A percentile compares a stretch with the other conserved stretches of the same genome.
Conservation (phyloP, 148 eudicot genomes). For the Vaccinium corymbosum region DNA sequence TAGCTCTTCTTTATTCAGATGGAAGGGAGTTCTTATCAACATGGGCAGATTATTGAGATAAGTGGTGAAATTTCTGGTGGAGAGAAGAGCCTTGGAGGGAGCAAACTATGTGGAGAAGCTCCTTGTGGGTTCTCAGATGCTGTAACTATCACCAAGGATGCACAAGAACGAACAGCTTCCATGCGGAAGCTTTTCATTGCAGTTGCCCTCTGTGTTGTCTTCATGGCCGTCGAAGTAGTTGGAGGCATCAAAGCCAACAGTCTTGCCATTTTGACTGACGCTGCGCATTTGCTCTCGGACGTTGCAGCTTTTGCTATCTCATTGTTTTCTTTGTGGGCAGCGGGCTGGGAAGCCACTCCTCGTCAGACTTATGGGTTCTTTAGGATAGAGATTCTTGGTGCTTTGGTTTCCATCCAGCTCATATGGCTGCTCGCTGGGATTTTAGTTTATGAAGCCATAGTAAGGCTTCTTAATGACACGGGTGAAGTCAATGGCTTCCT, state of each 20-base stretch:
- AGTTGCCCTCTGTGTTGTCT: slow-evolving; percentile 63
- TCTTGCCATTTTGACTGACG: slow-evolving; percentile 84
- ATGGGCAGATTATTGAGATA: slow-evolving; percentile 47
- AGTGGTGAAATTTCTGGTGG: slow-evolving; percentile 25
- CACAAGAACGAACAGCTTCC: slow-evolving; percentile 69
- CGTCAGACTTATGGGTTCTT: slow-evolving; percentile 89
- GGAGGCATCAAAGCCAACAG: slow-evolving; percentile 95
- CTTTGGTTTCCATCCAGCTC: slow-evolving; percentile 82
- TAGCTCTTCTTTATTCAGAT: slow-evolving; percentile 33
- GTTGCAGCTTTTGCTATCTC: slow-evolving; percentile 97
- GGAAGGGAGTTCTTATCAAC: slow-evolving; percentile 39
- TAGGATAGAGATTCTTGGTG: slow-evolving; percentile 83
- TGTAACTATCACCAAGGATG: slow-evolving; percentile 49
- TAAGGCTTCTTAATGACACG: slow-evolving; percentile 48
- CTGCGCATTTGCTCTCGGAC: slow-evolving; percentile 86
- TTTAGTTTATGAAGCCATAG: slow-evolving; percentile 80
- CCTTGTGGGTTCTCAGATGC: slow-evolving; percentile 75
- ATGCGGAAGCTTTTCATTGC: slow-evolving; percentile 79
- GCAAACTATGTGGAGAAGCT: slow-evolving; percentile 58
- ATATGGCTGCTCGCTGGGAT: slow-evolving; percentile 95
- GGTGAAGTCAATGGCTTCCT: slow-evolving; percentile 76
- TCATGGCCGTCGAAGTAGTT: slow-evolving; percentile 75
- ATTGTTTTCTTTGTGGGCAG: slow-evolving; percentile 81
- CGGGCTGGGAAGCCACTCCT: slow-evolving; percentile 97
- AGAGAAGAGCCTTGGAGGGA: slow-evolving; percentile 31